Percentiles rank a stretch among this genome's conserved stretches.
Conservation (phyloP, 306 rosid genomes). For the Gillenia trifoliata region DNA sequence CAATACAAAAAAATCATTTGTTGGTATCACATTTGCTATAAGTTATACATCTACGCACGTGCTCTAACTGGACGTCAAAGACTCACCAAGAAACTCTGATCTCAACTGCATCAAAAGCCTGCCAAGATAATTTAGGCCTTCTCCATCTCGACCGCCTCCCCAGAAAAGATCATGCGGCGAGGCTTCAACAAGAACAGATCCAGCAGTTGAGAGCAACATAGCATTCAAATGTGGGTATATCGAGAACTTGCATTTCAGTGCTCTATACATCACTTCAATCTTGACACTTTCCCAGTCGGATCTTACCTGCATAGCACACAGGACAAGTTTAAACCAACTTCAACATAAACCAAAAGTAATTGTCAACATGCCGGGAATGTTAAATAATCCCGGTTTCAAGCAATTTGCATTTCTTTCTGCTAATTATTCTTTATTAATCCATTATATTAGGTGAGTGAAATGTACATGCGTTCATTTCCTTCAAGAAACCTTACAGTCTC, state of each 20-base stretch:
- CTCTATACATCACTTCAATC: conserved; percentile 77
- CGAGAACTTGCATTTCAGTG: conserved; percentile 85
- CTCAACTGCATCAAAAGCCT: conserved; percentile 82
- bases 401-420: neutral
- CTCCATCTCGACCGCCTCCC: conserved; percentile 96
- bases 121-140: conserved; percentile 87
- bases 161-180: conserved; percentile 89
- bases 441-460: neutral
- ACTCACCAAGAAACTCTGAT: conserved; percentile 74
- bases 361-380: neutral
- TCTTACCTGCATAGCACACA: conserved; percentile 52
- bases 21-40: no score
- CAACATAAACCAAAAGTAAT: neutral
- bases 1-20: neutral
- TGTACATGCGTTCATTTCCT: neutral
- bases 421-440: neutral
- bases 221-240: conserved; percentile 68
- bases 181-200: conserved; percentile 86
- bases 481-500: no score
- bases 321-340: neutral
- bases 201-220: conserved; percentile 77
- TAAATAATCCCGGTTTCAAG: neutral
- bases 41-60: neutral
- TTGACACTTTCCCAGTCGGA: conserved; percentile 76
- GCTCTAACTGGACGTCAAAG: conserved; percentile 17